Evolutionary conservation across 495 filamentous ascomycete genomes (phyloP), one percentile per base, ranked within the genome.

Genomic region (Lepraria neglecta): DNA sequence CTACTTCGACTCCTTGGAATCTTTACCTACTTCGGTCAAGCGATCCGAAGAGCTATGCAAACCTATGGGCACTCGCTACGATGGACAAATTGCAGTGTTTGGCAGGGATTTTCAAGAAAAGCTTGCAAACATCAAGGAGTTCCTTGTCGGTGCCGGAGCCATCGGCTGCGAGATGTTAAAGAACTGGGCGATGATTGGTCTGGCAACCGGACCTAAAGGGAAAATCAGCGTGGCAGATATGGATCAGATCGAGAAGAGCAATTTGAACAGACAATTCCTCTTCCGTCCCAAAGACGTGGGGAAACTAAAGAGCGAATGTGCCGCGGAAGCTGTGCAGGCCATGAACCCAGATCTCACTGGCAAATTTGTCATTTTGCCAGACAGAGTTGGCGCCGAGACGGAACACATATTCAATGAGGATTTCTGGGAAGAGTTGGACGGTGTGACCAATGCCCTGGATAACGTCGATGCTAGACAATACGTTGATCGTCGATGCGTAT

Each of bases 141-240:
- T 99, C 79, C 80, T 99, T 27, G 95, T 99, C 55, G 95, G 95
- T 63, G 89, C 95, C 28, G 95, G 95, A 63, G 95, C 95, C 60
- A 99, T 99, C 71, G 95, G 95, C 38, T 99, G 95, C 70, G 95
- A 99, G 71, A 99, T 97, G 83, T 78, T 99, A 59, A 99, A 99
- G 82, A 97, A 97, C 72, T 99, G 95, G 94, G 94, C 95, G 30
- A 92, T 97, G 91, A 95, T 97, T 67, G 95, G 95, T 62, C 78
- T 99, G 54, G 92, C 86, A 45, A 89, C 89, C 45, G 95, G 95
- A 40, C 88, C 88, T 27, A 82, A 91, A 38, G 95, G 95, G 64
- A 87, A 87, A 68, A 92, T 99, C 69, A 88, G 71, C 27, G 88
- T 97, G 28, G 96, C 95, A 15, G 95, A 99, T 70, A 97, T 95